A percentile compares a stretch with the other conserved stretches of the same genome.
These are phyloP conservation scores for Tulasnella sp. DNA, from an alignment of 768 basidiomycete species.

Conservation along the genomic window DNA sequence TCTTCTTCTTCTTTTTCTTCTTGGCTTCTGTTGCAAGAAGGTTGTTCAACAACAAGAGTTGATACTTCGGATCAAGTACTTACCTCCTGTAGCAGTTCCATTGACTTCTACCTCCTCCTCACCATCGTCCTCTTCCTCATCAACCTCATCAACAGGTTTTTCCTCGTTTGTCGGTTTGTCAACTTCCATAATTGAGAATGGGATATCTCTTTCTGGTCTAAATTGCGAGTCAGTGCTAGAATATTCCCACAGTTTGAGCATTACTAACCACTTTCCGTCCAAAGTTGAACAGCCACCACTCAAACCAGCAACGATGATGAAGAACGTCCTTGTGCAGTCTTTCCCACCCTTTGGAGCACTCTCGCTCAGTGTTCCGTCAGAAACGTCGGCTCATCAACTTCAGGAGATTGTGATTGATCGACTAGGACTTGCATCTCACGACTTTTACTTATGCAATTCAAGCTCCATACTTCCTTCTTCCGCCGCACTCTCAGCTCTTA, in stretches of 20 bases:
- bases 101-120: slow-evolving; percentile 22
- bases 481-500: slow-evolving; percentile 29
- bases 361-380: slow-evolving; percentile 33
- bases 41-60: neutral
- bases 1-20: slow-evolving; percentile 90
- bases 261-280: no score
- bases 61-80: neutral
- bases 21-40: slow-evolving; percentile 14
- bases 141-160: slow-evolving; percentile 19
- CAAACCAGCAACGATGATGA: slow-evolving; percentile 32
- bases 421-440: slow-evolving; percentile 32
- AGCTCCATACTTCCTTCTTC: slow-evolving; percentile 25
- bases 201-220: neutral
- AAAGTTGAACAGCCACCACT: no score
- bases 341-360: slow-evolving; percentile 50
- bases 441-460: slow-evolving; percentile 33
- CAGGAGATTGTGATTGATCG: slow-evolving; percentile 34
- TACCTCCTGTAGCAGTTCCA: slow-evolving; percentile 13
- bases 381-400: slow-evolving; percentile 32
- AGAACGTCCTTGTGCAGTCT: slow-evolving; percentile 43
- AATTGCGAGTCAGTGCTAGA: neutral
- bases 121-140: slow-evolving; percentile 24
- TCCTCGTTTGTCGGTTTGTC: neutral
- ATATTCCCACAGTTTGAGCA: no score
- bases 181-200: neutral